Evolutionary conservation across 352 stramenopile species (phyloP), one percentile per base, ranked within the genome.

Genomic region (Globisporangium irregulare): DNA sequence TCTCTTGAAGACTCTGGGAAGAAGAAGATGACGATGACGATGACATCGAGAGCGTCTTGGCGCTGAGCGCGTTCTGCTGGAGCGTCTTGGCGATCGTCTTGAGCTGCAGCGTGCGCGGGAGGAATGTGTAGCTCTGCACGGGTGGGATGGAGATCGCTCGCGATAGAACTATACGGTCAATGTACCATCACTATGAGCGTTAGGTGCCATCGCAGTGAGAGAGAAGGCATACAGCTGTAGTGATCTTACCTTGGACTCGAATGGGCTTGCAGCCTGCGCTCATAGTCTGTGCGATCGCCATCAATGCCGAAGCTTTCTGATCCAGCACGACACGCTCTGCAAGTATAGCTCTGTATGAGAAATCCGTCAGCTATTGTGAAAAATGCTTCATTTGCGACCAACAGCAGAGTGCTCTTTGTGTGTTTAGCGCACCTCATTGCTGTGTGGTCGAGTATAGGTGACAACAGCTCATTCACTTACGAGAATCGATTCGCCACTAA

Each of bases 51-150:
- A 48, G 32, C n/a, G 25, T 51, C 38, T 71, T 74, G 48, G 76
- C 76, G 67, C 78, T 74, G 20, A 81, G 59, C 34, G 70, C 72
- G 67, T 84, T 86, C 34, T 71, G 70, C 48, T 86, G 76, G 20
- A 87, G 67, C 1, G 72, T 74, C 36, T 76, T 75, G 15, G 74
- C 80, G 54, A 87, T 66, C 1, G 69, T 43, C 25, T 67, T 67
- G 25, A 86, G 60, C 25, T 81, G 75, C 6, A 83, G 56, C 9
- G 76, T 83, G 12, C 76, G 70, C 1, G 80, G 78, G 6, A 66
- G 78, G 9, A 84, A 67, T 12, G 69, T 25, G 38, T 78, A 87
- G 59, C 76, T 83, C 62, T 82, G 71, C 1, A 79, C 3, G 38
- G 77, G 74, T 29, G 66, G 38, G 14, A 82, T 71, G 1, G 56